Conservation (phyloP, 805 yeast genomes). For the Teunomyces cretensis region DNA sequence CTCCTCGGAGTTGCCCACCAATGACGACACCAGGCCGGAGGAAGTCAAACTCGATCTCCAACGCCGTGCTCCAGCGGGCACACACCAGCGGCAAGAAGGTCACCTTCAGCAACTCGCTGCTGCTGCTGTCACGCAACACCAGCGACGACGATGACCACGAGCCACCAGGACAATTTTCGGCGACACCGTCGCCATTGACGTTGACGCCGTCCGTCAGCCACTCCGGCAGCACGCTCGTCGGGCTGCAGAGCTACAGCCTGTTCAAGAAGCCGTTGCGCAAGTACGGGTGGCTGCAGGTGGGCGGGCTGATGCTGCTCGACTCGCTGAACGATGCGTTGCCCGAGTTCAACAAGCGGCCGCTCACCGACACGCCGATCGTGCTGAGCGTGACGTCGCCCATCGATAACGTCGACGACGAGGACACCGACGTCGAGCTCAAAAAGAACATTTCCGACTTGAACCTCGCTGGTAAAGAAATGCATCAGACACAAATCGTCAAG, state of each 20-base stretch:
- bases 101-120: constrained; percentile 13
- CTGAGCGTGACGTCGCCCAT: constrained; percentile 58
- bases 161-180: not conserved
- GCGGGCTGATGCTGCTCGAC: constrained; percentile 1
- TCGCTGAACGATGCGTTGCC: constrained; percentile 33
- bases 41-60: constrained; percentile 23
- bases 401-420: constrained; percentile 34
- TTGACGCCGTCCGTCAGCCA: not conserved
- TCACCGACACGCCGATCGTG: constrained; percentile 71
- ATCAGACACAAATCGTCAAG: not conserved
- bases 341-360: constrained; percentile 67
- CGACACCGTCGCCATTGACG: constrained; percentile 6
- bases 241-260: not conserved
- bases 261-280: constrained; percentile 3
- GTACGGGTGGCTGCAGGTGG: constrained; percentile 1
- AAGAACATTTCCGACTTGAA: constrained; percentile 42
- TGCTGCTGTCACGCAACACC: constrained; percentile 6
- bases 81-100: constrained; percentile 23
- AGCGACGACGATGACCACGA: constrained; percentile 8
- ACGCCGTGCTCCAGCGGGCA: constrained; percentile 23
- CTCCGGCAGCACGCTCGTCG: not conserved
- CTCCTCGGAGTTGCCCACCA: not conserved
- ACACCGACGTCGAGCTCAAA: constrained; percentile 17
- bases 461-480: constrained; percentile 24
- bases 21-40: constrained; percentile 6